Evolutionary conservation across 2,329 filamentous ascomycete genomes (phyloP), one percentile per base, ranked within the genome.

Genomic region (Zasmidium citrigriseum): DNA sequence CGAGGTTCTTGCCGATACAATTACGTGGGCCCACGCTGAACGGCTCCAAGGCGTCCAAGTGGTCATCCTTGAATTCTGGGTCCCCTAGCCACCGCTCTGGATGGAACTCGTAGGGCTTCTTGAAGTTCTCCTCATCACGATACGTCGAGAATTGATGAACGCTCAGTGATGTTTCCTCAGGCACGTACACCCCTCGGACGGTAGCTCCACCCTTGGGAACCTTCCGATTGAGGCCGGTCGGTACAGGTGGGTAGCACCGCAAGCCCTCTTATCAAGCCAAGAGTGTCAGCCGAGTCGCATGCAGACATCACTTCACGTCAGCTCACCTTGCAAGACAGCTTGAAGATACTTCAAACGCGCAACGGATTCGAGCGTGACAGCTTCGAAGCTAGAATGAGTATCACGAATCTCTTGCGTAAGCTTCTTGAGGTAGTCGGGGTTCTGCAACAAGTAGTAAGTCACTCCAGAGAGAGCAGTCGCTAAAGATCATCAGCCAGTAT

Each of bases 321-420:
- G n/a, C 34, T 41, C 18, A 41, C 34, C 34, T 64, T 72, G 52
- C 45, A 76, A 34, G n/a, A 75, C 69, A 4, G 75, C 76, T 4
- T 72, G 68, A 0, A 77, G 68, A 57, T 77, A 78, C 5, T 59
- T 62, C 2, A 77, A 65, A 4, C 70, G 58, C 12, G 68, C 68
- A 1, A 76, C 61, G 1, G 63, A 64, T 1, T 71, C 65, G 45
- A 72, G 70, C 3, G 55, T 70, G 48, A 79, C 71, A 9, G 76
- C 73, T 2, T 70, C 68, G 22, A 70, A 65, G 18, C 57, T 66
- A 1, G 29, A 46, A 64, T 77, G 72, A 1, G 63, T 56, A 2
- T 46, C 59, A 4, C 77, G 70, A 34, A 79, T 67, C 51, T 78
- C 75, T 0, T 65, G 38, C 0, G 65, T 63, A 4, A 78, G 64